Evolutionary conservation across 257 asterid genomes (phyloP), one percentile per base, ranked within the genome.

Genomic region (Cynanchum wilfordii): DNA sequence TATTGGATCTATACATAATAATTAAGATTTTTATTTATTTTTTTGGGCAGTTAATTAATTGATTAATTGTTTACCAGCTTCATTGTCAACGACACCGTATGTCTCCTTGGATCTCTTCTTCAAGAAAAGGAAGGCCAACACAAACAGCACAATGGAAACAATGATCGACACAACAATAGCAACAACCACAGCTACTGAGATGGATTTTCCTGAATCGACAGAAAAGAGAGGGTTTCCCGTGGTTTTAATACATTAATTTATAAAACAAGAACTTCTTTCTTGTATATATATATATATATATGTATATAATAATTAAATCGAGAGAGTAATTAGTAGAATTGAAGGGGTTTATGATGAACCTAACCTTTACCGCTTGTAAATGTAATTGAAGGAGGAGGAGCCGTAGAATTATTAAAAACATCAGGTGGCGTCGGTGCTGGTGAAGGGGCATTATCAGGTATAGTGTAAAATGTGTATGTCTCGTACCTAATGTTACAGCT

Each of bases 401-500:
- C 36, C 1, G 24, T 24, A 29, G 42, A 0, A 29, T 3, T 10
- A 15, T 27, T 60, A 33, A 4, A 3, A 33, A 33, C 36, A 33
- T 33, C 36, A 0, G 36, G 4, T 30, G 45, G 67, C 16, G 3
- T 13, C 5, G 22, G 13, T 22, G 45, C n/a, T 0, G 47, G 67
- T 13, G 67, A 4, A 16, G 50, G 76, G 11, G 20, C 42, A 20
- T 33, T 33, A 33, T 44, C 19, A 6, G 55, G 45, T 10, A 7
- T 3, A 1, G 20, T 17, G 56, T 65, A 40, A 65, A 69, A 30
- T 16, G 25, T 7, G 52, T n/a, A 33, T 2, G 13, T 22, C 11
- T 72, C 74, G 5, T 64, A 77, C 25, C 73, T 51, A 29, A 72
- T 38, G 25, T 16, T n/a, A 55, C 74, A 78, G 50, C 81, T 78